A percentile compares a stretch with the other conserved stretches of the same genome.
Conservation (phyloP, 345 rosid genomes). For the Rhodamnia rubescens region DNA sequence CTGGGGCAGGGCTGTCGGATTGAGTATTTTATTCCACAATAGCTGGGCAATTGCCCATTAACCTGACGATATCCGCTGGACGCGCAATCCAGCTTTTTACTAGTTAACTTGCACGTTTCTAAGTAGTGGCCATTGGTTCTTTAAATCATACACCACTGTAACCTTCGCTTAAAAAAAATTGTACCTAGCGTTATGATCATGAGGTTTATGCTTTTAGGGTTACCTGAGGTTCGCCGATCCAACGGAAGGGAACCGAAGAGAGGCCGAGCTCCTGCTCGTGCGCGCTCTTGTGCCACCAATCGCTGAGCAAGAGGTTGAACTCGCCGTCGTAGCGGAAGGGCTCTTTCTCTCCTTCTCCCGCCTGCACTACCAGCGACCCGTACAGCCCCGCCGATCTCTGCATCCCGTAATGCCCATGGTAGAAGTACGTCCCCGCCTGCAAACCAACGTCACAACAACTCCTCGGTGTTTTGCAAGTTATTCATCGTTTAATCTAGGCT, state of each 20-base stretch:
- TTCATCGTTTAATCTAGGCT: not conserved
- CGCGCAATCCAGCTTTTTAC: not conserved
- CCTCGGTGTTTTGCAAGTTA: not conserved
- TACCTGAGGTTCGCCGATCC: slow-evolving; percentile 91
- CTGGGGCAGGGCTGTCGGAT: not conserved
- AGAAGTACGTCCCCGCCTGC: slow-evolving; percentile 80
- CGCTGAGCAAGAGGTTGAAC: slow-evolving; percentile 51
- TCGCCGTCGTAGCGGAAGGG: slow-evolving; percentile 67
- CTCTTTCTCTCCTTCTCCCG: slow-evolving; percentile 39
- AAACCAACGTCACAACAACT: not conserved
- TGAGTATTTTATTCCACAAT: not conserved
- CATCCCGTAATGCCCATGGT: slow-evolving; percentile 92
- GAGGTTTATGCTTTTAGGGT: not conserved
- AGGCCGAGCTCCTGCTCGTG: slow-evolving; percentile 73
- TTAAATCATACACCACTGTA: not conserved
- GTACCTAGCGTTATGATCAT: not conserved
- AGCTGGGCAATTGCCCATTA: not conserved
- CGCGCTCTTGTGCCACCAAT: slow-evolving; percentile 71
- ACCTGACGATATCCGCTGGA: not conserved
- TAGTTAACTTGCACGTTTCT: not conserved
- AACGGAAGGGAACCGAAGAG: slow-evolving; percentile 53
- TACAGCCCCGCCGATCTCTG: slow-evolving; percentile 81
- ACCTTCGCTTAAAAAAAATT: not conserved
- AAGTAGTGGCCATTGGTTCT: not conserved
- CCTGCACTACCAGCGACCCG: slow-evolving; percentile 54